A percentile compares a stretch with the other conserved stretches of the same genome.
phyloP scores from a whole-genome alignment of 2,329 filamentous ascomycete species.

The Fonsecaea nubica region DNA sequence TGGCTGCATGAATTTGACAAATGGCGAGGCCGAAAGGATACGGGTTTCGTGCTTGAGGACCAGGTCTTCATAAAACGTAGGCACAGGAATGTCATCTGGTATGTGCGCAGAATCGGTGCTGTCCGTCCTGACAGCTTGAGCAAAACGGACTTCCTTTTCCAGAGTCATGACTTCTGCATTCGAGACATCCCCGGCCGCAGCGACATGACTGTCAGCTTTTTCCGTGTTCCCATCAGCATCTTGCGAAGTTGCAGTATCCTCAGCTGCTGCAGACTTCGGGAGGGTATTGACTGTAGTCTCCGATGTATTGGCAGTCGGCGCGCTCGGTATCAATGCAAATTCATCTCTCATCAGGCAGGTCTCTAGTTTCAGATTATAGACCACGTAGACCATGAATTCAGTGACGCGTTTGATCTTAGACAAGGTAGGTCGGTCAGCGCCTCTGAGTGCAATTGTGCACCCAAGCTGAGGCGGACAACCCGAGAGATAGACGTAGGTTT shows the following conservation, averaged over 20 bases:
- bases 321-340: slow-evolving; percentile 76
- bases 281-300: slow-evolving; percentile 9
- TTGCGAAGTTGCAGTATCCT: slow-evolving; percentile 12
- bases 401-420: slow-evolving; percentile 88
- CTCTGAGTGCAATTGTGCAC: slow-evolving; percentile 90
- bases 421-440: slow-evolving; percentile 73
- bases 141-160: slow-evolving; percentile 28
- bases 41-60: slow-evolving; percentile 92
- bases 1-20: slow-evolving; percentile 92
- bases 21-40: slow-evolving; percentile 91
- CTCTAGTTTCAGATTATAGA: slow-evolving; percentile 96
- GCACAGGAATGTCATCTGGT: slow-evolving; percentile 80
- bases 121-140: slow-evolving; percentile 38
- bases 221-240: slow-evolving; percentile 24
- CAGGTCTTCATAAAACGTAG: slow-evolving; percentile 93
- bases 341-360: slow-evolving; percentile 93
- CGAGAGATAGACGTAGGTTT: slow-evolving; percentile 94
- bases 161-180: slow-evolving; percentile 31
- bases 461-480: slow-evolving; percentile 88
- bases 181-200: slow-evolving; percentile 20
- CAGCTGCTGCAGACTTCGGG: slow-evolving; percentile 1
- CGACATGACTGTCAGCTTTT: slow-evolving; percentile 29
- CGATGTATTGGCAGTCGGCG: slow-evolving; percentile 19
- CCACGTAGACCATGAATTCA: slow-evolving; percentile 98
- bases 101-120: slow-evolving; percentile 63